phyloP scores from a whole-genome alignment of 306 rosid species.

The Prinsepia uniflora region DNA sequence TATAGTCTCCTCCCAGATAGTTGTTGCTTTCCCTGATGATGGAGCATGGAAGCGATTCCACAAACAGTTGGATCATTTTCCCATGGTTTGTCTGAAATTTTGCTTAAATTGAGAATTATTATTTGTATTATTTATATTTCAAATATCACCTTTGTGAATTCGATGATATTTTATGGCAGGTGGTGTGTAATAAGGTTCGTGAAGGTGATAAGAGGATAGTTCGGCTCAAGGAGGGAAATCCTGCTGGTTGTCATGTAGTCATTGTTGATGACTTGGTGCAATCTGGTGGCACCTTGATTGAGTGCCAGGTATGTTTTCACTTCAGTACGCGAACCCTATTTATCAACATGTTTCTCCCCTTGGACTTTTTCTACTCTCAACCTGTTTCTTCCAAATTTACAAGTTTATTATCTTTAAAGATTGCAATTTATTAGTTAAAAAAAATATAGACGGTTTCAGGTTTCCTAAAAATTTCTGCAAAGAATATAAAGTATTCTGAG shows the following conservation, averaged over 20 bases:
- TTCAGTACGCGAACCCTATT: constrained; percentile 5
- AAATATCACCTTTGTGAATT: not conserved
- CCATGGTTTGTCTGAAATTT: constrained; percentile 49
- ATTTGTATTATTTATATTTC: not conserved
- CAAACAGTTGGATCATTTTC: constrained; percentile 73
- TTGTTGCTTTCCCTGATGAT: constrained; percentile 94
- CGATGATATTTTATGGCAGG: constrained; percentile 42
- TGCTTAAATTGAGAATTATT: not conserved
- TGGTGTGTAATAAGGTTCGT: constrained; percentile 88
- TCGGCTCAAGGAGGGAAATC: constrained; percentile 86
- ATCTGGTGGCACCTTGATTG: constrained; percentile 93
- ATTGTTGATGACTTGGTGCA: constrained; percentile 98
- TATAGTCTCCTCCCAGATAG: constrained; percentile 52
- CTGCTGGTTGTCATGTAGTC: constrained; percentile 82
- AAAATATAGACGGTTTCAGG: not conserved
- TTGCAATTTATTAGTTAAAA: not conserved
- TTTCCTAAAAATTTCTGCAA: no score
- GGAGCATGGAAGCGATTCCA: constrained; percentile 99
- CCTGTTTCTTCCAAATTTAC: not conserved
- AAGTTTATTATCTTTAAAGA: not conserved
- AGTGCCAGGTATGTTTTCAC: constrained; percentile 66
- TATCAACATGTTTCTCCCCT: not conserved
- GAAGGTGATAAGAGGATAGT: constrained; percentile 95
- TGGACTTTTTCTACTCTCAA: constrained; percentile 5
- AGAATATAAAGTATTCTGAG: no score